Evolutionary conservation across 2,329 filamentous ascomycete genomes (phyloP).

Genomic region (Phialemoniopsis sp.): DNA sequence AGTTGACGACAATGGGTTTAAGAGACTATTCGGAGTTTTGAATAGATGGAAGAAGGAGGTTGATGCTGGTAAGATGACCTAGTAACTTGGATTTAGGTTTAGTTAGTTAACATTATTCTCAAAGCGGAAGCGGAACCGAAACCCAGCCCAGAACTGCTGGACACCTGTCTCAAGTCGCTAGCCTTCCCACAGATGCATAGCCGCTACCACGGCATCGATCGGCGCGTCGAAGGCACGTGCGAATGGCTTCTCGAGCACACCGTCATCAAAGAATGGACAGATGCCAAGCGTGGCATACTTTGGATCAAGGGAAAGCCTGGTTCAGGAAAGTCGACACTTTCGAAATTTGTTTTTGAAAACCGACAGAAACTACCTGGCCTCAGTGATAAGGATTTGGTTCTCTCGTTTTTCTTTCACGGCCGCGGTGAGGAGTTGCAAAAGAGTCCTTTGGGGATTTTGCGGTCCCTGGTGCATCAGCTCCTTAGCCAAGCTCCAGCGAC

Average conservation of each 20-base stretch:
- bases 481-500: slow-evolving; percentile 16
- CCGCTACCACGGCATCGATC: slow-evolving; percentile 11
- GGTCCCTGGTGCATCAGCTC: slow-evolving; percentile 26
- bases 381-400: slow-evolving; percentile 1
- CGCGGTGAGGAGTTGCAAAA: slow-evolving; percentile 24
- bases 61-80: too few species aligned
- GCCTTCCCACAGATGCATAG: slow-evolving; percentile 20
- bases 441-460: slow-evolving; percentile 23
- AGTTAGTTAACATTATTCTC: too few species aligned
- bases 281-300: slow-evolving; percentile 17
- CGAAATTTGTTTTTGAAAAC: slow-evolving; percentile 22
- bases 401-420: slow-evolving; percentile 31
- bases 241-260: slow-evolving; percentile 21
- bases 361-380: too few species aligned
- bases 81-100: too few species aligned
- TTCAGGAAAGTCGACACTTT: slow-evolving; percentile 20
- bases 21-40: slow-evolving; percentile 15
- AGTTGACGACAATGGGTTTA: slow-evolving; percentile 20
- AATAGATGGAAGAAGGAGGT: too few species aligned
- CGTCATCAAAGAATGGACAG: slow-evolving; percentile 8
- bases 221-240: slow-evolving; percentile 18
- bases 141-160: too few species aligned
- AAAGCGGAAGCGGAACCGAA: too few species aligned
- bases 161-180: slow-evolving; percentile 21
- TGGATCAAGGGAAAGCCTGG: slow-evolving; percentile 35